Percentiles rank a stretch among this genome's conserved stretches.
phyloP scores from a whole-genome alignment of 78 protist species.

The Dictyostelium brefeldianum region DNA sequence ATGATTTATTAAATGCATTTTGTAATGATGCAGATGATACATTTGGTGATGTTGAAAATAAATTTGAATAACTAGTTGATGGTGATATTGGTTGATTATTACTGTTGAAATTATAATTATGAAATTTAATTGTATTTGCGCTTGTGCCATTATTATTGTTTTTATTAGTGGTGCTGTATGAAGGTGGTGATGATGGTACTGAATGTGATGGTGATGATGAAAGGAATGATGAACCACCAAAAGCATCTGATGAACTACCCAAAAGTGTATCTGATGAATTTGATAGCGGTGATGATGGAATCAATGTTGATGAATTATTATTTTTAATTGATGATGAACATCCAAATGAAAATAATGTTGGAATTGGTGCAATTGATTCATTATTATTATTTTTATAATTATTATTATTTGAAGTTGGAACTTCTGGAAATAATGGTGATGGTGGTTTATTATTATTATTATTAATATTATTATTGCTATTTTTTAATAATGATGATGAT shows the following conservation, averaged over 20 bases:
- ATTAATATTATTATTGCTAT: not conserved
- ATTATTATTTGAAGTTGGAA: not conserved
- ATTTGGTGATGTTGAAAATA: constrained; percentile 18
- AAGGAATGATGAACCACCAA: not conserved
- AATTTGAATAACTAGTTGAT: constrained; percentile 17
- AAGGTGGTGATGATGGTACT: constrained; percentile 49
- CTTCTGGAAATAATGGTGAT: not conserved
- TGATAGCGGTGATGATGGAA: constrained; percentile 19
- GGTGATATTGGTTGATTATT: not conserved
- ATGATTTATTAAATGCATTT: not conserved
- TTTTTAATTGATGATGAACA: not conserved
- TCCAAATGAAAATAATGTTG: constrained; percentile 15
- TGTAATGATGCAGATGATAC: not conserved
- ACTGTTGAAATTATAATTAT: not conserved
- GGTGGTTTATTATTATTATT: not conserved
- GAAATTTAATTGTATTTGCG: constrained; percentile 1
- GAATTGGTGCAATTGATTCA: constrained; percentile 2
- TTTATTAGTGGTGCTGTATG: not conserved
- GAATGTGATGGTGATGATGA: constrained; percentile 58
- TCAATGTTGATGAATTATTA: not conserved
- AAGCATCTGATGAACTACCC: constrained; percentile 6
- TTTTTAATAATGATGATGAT: not conserved
- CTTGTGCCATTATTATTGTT: not conserved
- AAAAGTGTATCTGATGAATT: not conserved
- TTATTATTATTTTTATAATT: not conserved